Evolutionary conservation across 176 grass and related monocot species (phyloP), one percentile per base, ranked within the genome.

Genomic region (Eragrostis curvula): DNA sequence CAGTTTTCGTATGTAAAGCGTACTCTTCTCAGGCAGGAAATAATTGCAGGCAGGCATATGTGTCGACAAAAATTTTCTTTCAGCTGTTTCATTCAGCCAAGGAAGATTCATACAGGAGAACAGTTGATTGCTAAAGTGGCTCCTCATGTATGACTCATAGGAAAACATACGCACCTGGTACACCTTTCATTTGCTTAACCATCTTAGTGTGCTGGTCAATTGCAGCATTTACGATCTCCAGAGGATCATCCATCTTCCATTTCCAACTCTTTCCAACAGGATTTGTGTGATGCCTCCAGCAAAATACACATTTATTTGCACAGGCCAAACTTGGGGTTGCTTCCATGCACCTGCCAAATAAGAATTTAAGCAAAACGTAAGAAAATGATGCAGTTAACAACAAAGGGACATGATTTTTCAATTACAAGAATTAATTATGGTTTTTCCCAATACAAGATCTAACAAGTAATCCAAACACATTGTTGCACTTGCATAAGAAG

Each of bases 301-400:
- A 98, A 77, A 98, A 98, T 41, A 98, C 96, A 91, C 96, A 98
- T 82, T 98, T 98, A 87, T 98, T 98, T 84, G 96, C 96, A 93
- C 96, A 98, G 58, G 96, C 96, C 73, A 98, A 87, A 93, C 96
- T 98, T 82, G 96, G 96, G 41, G 96, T 98, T 73, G 96, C 88
- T 68, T 98, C 96, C 96, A 95, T 98, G 71, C 96, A 98, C 79
- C 96, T 95, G 87, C 50, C 71, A 73, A 72, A 78, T 83, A 72
- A 93, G 53, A 39, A 90, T 68, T 66, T 76, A 72, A 59, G 59
- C 20, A 69, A 18, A 45, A 59, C 42, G 12, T 1, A 70, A 47
- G 70, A 20, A 61, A 27, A 70, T 5, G 61, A 68, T 12, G 57
- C 53, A 20, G 64, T 9, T 64, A 74, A 71, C 41, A 39, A 71